Evolutionary conservation across 495 filamentous ascomycete genomes (phyloP), one percentile per base, ranked within the genome.

Genomic region (Lasiosphaeria hispida): DNA sequence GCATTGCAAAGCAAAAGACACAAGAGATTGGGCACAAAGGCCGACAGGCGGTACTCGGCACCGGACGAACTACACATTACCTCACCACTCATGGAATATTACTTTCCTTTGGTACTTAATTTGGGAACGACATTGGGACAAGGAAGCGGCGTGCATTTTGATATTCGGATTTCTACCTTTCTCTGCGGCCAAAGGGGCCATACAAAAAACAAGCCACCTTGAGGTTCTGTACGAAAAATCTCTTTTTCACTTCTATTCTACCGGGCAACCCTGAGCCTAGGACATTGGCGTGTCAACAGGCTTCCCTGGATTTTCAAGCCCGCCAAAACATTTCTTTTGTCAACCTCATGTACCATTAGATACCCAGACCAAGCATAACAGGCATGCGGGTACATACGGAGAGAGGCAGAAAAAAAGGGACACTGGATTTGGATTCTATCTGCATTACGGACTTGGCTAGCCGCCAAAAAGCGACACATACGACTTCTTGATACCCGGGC

Each of bases 61-160:
- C 23, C 23, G 23, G 35, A 44, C 15, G 53, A 23, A n/a, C 0
- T 33, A 7, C 40, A 57, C 53, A 14, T 42, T 36, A 51, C 52
- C 62, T 68, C 63, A 63, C 68, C 57, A 65, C 64, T 68, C 65
- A 62, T 30, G 45, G 44, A 33, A 17, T 57, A 45, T 64, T 52
- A 37, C 35, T 51, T 61, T 61, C 39, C 40, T 34, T 50, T 36
- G 49, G 30, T 54, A 14, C 17, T 43, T 54, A 10, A n/a, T 13
- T 14, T 15, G 37, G 40, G 52, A 33, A 51, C 43, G 40, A 36
- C 39, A 49, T 52, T 53, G 54, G 57, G 49, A 47, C 43, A 56
- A 15, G 19, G 55, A 45, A 50, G 55, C 44, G 47, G 39, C 34
- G 19, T 60, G 57, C 40, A 52, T 49, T 57, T 55, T 53, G 47